Conservation (phyloP, 2,329 filamentous ascomycete genomes). For the Pezicula neosporulosa region DNA sequence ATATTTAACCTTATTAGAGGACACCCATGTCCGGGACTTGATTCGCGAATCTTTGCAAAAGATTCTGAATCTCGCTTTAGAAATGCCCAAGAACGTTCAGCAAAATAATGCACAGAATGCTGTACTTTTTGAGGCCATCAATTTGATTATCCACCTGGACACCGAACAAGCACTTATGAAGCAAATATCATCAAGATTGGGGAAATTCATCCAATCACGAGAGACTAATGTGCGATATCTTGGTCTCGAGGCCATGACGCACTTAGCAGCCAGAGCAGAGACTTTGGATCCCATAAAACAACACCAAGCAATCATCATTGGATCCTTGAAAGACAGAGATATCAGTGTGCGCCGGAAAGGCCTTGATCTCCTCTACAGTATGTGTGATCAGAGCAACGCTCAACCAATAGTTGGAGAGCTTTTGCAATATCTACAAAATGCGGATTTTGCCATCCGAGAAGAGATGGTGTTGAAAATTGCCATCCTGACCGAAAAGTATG, state of each 20-base stretch:
- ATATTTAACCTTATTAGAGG: conserved; percentile 54
- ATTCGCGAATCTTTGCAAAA: conserved; percentile 89
- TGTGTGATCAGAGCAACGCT: conserved; percentile 96
- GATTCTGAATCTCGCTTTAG: conserved; percentile 87
- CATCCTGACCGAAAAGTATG: conserved; percentile 97
- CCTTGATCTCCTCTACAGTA: conserved; percentile 95
- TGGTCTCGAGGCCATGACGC: conserved; percentile 95
- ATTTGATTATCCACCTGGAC: conserved; percentile 95
- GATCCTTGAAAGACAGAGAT: conserved; percentile 89
- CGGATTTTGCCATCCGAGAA: conserved; percentile 95
- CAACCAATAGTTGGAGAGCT: conserved; percentile 91
- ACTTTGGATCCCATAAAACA: conserved; percentile 97
- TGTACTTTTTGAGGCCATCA: conserved; percentile 96
- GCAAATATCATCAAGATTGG: conserved; percentile 85
- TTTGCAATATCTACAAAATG: conserved; percentile 89
- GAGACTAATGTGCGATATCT: conserved; percentile 98
- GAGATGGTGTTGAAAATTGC: conserved; percentile 99
- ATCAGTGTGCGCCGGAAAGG: conserved; percentile 97
- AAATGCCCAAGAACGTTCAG: conserved; percentile 96
- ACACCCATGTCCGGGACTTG: conserved; percentile 85
- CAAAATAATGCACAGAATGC: conserved; percentile 99
- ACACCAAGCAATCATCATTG: conserved; percentile 93
- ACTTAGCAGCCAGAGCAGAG: conserved; percentile 89
- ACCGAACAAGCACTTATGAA: conserved; percentile 94
- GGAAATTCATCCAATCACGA: conserved; percentile 92